Evolutionary conservation across 257 asterid genomes (phyloP).

Genomic region (Solanum microdontum): DNA sequence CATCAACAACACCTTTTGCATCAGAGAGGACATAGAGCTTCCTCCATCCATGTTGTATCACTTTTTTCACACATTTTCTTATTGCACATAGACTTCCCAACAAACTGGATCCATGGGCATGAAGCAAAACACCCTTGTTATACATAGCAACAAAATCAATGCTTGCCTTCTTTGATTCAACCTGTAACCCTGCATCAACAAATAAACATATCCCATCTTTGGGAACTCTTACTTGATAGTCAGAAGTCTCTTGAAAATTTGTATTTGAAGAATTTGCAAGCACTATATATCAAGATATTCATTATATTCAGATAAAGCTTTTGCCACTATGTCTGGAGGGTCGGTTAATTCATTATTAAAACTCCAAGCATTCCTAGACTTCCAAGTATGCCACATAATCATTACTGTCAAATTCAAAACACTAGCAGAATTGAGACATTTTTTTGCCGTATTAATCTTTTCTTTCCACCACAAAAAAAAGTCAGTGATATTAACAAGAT

Average conservation of each 20-base stretch:
- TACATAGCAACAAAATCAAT: neutral
- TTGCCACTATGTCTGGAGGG: accelerated
- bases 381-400: neutral
- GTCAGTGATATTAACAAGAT: neutral
- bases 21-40: too few relatives aligned
- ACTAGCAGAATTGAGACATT: neutral
- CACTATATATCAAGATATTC: neutral
- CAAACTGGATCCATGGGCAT: too few relatives aligned
- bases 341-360: neutral
- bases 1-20: too few relatives aligned
- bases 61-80: accelerated
- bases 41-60: too few relatives aligned
- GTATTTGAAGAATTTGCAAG: neutral
- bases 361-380: neutral
- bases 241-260: neutral
- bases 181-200: neutral
- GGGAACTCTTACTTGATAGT: neutral
- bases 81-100: too few relatives aligned
- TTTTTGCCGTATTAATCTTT: neutral
- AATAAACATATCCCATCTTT: neutral
- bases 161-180: neutral
- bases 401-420: neutral
- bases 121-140: neutral
- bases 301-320: too few relatives aligned
- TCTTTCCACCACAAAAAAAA: neutral